Evolutionary conservation across 306 rosid genomes (phyloP).

Genomic region (Argentina anserina): DNA sequence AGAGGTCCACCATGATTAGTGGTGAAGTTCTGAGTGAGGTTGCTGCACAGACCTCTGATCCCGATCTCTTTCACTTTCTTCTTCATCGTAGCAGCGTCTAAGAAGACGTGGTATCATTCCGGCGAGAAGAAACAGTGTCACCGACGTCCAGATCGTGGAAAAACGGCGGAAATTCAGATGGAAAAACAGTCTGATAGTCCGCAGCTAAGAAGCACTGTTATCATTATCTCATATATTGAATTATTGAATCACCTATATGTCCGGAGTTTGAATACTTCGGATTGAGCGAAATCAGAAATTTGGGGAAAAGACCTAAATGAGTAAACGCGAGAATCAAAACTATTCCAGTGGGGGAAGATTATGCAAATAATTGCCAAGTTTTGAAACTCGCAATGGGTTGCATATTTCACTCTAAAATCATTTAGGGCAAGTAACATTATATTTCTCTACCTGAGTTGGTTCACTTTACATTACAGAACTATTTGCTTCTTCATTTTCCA

Average conservation of each 20-base stretch:
- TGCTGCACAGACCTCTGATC: too few species aligned
- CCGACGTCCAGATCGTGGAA: too few species aligned
- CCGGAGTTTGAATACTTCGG: not conserved
- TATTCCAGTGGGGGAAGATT: not conserved
- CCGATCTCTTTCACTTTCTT: too few species aligned
- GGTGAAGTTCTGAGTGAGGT: too few species aligned
- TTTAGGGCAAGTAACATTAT: not conserved
- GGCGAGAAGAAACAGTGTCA: too few species aligned
- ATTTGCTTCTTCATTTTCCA: conserved; percentile 49
- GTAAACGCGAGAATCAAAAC: not conserved
- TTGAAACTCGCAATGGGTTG: not conserved
- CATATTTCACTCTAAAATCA: not conserved
- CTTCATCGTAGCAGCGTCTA: too few species aligned
- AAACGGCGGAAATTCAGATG: too few species aligned
- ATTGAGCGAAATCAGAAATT: not conserved
- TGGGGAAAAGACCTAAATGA: not conserved
- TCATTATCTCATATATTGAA: not conserved
- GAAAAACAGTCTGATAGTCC: too few species aligned
- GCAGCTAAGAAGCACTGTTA: too few species aligned
- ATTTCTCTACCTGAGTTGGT: conserved; percentile 5
- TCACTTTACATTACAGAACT: conserved; percentile 28
- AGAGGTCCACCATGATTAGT: too few species aligned
- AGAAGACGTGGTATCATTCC: too few species aligned
- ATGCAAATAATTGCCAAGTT: too few species aligned
- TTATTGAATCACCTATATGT: not conserved